phyloP scores from a whole-genome alignment of 148 eudicot species.

The Fagopyrum esculentum region DNA sequence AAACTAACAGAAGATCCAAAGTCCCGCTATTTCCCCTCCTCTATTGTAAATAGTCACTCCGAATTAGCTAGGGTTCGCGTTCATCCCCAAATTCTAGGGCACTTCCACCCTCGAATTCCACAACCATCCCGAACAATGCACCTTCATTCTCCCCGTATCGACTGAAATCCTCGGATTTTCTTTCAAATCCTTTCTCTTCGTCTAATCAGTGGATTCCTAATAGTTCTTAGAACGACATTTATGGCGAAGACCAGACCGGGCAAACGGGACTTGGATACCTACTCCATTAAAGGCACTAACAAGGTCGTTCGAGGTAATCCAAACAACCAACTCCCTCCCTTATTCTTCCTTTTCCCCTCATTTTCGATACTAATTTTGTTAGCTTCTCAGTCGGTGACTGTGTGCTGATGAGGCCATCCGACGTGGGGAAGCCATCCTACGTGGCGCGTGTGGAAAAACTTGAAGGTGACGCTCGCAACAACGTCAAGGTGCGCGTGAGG shows the following conservation, averaged over 20 bases:
- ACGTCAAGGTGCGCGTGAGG: constrained; percentile 38
- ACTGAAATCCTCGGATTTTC: neutral
- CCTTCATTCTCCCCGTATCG: neutral
- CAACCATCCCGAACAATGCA: neutral
- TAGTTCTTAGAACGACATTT: neutral
- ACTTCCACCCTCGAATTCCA: neutral
- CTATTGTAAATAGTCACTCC: neutral
- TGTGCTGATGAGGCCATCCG: constrained; percentile 51
- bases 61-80: neutral
- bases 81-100: neutral
- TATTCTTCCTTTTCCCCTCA: neutral
- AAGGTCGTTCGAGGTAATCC: too few relatives aligned
- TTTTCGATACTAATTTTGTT: neutral
- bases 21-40: neutral
- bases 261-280: too few relatives aligned
- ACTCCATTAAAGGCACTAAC: too few relatives aligned
- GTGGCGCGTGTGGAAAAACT: constrained; percentile 44
- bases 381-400: constrained; percentile 37
- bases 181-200: neutral
- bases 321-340: neutral
- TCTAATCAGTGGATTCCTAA: neutral
- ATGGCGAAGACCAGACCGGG: too few relatives aligned
- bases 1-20: neutral
- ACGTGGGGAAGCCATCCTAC: constrained; percentile 34
- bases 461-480: constrained; percentile 41